Base-by-base conservation (phyloP, 768 basidiomycete species). In the Rhodosporidiobolus odoratus region DNA sequence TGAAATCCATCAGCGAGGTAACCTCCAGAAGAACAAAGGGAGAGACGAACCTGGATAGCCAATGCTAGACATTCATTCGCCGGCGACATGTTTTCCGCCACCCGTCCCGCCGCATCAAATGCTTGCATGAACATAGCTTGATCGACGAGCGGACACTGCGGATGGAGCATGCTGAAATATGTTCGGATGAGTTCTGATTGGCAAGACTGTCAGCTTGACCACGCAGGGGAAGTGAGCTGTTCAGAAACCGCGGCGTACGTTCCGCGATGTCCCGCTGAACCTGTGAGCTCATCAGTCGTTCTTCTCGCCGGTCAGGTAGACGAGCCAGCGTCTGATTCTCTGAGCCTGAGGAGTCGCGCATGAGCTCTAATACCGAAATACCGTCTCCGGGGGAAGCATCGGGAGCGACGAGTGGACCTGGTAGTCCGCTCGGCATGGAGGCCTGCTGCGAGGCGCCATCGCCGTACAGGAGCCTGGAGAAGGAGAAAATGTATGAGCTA, bases 111-210 rank as follows among this genome's bases (percentile, higher is more conserved):
- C 19, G 64, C 62, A 12, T 68, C 54, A 54, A 52, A 72, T 2
- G 58, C 60, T 21, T 17, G 7, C 17, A 65, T 32, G 59, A 72
- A 72, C 2, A 35, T 19, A 16, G 23, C 43, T 25, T 35, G 16
- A 50, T 72, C 71, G 47, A 72, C 66, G 38, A 68, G 59, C 8
- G 66, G 71, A 32, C 71, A 72, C 16, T 68, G 58, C 6, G 53
- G 59, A 23, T 72, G 71, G n/a, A 65, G 19, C 30, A 62, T 27
- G 23, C 19, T 6, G 64, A 68, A 68, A 50, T 62, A 72, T 40
- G 38, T 62, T 2, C 30, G 48, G n/a, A 68, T 35, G 58, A 72
- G 62, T 8, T 68, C 69, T 63, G 62, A 17, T 23, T 15, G n/a
- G 48, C 35, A 27, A 15, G 47, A 37, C 9, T 40, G 15, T 38